These are phyloP conservation scores for Ceriops tagal DNA, from an alignment of 345 rosid species.

Conservation along the genomic window DNA sequence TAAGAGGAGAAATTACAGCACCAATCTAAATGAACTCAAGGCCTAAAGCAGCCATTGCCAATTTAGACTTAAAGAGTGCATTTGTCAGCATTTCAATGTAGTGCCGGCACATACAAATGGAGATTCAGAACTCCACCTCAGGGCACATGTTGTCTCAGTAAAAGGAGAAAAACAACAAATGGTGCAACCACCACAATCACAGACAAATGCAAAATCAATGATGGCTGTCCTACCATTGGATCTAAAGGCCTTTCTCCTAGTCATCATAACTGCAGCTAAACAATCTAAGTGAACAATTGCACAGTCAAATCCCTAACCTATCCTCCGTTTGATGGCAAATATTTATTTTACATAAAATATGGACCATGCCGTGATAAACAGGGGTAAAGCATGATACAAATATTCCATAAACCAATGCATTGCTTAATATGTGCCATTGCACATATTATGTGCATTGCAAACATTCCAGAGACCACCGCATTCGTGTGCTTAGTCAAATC, in stretches of 20 bases:
- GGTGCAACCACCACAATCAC: neutral
- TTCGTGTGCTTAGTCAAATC: no score
- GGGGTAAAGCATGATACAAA: no score
- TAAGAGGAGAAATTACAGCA: neutral
- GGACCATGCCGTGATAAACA: neutral
- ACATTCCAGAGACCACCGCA: no score
- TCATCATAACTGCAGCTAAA: neutral
- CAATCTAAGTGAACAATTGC: neutral
- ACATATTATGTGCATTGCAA: no score
- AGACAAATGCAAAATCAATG: neutral
- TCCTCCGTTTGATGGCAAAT: neutral
- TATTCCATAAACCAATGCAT: no score
- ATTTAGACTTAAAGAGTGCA: no score
- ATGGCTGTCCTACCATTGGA: neutral
- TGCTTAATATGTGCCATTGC: no score
- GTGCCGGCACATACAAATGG: no score
- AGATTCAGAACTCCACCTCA: no score
- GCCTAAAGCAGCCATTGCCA: neutral
- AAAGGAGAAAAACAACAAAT: no score
- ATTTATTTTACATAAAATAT: neutral
- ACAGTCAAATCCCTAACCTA: neutral
- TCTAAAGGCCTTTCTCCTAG: neutral
- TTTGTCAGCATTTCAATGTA: no score
- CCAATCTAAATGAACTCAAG: neutral
- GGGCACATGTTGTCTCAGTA: no score